phyloP scores from a whole-genome alignment of 768 basidiomycete species.

The Auricularia cornea region DNA sequence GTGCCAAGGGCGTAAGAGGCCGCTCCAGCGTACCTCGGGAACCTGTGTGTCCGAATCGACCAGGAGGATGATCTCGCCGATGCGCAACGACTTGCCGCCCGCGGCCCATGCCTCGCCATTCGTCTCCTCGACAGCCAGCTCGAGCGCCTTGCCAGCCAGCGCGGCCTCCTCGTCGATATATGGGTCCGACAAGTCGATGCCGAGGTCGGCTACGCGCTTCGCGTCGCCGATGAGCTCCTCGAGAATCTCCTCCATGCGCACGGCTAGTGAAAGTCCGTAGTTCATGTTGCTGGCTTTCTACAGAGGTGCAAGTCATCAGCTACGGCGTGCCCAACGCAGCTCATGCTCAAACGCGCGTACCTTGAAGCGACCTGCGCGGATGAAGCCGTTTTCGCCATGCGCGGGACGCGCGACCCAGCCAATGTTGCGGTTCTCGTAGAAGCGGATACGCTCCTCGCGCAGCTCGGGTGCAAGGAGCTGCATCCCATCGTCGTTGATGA shows the following conservation, averaged over 20 bases:
- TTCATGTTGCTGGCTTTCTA: constrained; percentile 97
- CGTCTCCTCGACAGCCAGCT: constrained; percentile 66
- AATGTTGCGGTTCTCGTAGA: constrained; percentile 54
- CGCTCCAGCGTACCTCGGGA: constrained; percentile 24
- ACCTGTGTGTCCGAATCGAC: constrained; percentile 70
- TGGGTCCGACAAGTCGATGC: constrained; percentile 24
- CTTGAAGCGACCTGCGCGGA: constrained; percentile 84
- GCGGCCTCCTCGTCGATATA: constrained; percentile 18
- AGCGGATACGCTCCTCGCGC: constrained; percentile 19
- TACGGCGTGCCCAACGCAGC: too few species aligned
- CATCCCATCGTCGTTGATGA: constrained; percentile 57
- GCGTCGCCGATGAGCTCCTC: constrained; percentile 20
- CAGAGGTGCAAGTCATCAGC: constrained; percentile 66
- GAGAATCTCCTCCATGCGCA: constrained; percentile 45
- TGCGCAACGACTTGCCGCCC: constrained; percentile 64
- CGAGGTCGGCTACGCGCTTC: constrained; percentile 4
- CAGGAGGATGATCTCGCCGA: constrained; percentile 73
- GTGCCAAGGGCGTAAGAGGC: constrained; percentile 1
- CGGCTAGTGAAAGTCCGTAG: constrained; percentile 59
- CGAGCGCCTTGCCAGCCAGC: constrained; percentile 66
- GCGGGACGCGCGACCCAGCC: constrained; percentile 75
- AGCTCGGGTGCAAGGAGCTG: constrained; percentile 20
- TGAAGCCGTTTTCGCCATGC: constrained; percentile 28
- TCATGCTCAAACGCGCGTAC: not conserved
- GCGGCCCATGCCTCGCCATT: constrained; percentile 58